A percentile compares a stretch with the other conserved stretches of the same genome.
Evolutionary conservation across 495 filamentous ascomycete genomes (phyloP).

Genomic region (Penicillium soppii): DNA sequence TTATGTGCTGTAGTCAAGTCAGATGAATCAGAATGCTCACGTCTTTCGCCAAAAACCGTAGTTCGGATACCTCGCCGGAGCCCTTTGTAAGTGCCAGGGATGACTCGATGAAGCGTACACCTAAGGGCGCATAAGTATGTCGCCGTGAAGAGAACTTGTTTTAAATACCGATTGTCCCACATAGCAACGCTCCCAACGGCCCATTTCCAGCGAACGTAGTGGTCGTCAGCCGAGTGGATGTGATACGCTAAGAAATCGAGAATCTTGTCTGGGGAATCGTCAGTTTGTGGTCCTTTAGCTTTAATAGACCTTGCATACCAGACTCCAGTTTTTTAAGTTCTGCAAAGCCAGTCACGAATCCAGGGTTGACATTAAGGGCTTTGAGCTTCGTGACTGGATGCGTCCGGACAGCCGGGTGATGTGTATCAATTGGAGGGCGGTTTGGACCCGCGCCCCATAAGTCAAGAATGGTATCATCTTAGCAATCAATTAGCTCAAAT

Average conservation of each 20-base stretch:
- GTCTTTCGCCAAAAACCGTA: constrained; percentile 56
- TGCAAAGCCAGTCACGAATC: constrained; percentile 51
- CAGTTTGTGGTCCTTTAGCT: background rate
- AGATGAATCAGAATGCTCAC: constrained; percentile 29
- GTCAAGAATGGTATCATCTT: constrained; percentile 38
- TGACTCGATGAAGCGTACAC: constrained; percentile 49
- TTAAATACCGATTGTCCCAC: constrained; percentile 50
- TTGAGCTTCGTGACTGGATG: constrained; percentile 55
- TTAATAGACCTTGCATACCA: constrained; percentile 1
- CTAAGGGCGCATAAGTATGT: constrained; percentile 2
- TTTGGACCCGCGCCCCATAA: constrained; percentile 49
- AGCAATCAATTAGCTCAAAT: background rate
- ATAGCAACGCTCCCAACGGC: constrained; percentile 52
- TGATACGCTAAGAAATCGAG: constrained; percentile 52
- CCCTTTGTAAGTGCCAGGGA: constrained; percentile 50
- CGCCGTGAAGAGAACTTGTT: background rate
- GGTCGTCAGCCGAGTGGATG: constrained; percentile 54
- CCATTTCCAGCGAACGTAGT: constrained; percentile 56
- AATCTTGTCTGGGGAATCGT: constrained; percentile 36
- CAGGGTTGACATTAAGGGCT: constrained; percentile 50
- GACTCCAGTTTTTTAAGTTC: constrained; percentile 56
- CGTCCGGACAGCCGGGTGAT: constrained; percentile 55
- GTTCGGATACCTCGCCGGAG: constrained; percentile 48
- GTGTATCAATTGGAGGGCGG: constrained; percentile 50
- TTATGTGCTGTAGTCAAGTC: background rate